Evolutionary conservation across 1,139 yeast genomes (phyloP), one percentile per base, ranked within the genome.

Genomic region (Debaryomyces sp.): DNA sequence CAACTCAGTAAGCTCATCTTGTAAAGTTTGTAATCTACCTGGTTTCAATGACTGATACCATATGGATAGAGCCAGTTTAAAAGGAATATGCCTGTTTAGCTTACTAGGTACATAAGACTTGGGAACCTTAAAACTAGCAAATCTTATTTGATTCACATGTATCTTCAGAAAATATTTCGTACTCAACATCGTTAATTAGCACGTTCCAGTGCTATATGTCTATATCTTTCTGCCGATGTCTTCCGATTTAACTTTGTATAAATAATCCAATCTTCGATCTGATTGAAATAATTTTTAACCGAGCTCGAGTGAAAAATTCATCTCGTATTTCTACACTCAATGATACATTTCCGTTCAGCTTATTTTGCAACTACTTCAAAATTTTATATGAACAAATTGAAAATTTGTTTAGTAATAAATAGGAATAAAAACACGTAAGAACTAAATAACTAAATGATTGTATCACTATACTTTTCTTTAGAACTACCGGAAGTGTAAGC

Each of bases 21-120:
- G 81, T 18, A 76, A 59, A 6, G 52, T 46, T 40, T 64, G 53
- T 21, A 73, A 56, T 42, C 74, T 54, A 27, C 58, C 54, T 7
- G 65, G 55, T n/a, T 54, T 52, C n/a, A 70, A 57, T 1, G 77
- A 71, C 10, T 61, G 61, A 44, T 50, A 48, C 78, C 78, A 73
- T 3, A 66, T 58, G 12, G 50, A 46, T 10, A 51, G 50, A 10
- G 65, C 55, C 24, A 52, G 42, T 10, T 46, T 38, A 18, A 63
- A 57, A 15, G 67, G 61, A 6, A 66, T 50, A 17, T 52, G 46
- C 29, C 54, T 50, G 5, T 55, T 38, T 18, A 52, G 13, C 6
- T 50, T 54, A 29, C 57, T 54, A n/a, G 57, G 59, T 26, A 48
- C 48, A 42, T 58, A 59, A 9, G 53, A 36, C 9, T 50, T 24